These are phyloP conservation scores for Colletotrichum simmondsii DNA, from an alignment of 2,329 filamentous ascomycete genomes.

Conservation along the genomic window DNA sequence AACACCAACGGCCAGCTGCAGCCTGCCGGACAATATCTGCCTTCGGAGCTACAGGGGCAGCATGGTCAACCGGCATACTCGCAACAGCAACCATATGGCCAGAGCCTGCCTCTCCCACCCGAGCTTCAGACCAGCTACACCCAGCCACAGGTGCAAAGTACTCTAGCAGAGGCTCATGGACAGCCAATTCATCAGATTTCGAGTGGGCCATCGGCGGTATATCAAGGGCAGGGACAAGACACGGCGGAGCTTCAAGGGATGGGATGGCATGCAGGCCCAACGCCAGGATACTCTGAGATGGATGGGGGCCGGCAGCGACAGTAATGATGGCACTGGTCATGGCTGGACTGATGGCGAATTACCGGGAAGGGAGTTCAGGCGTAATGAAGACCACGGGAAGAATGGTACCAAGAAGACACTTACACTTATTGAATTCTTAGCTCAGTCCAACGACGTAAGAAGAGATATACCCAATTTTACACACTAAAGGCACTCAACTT, in stretches of 20 bases:
- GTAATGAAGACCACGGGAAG: not conserved
- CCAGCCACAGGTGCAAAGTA: not conserved
- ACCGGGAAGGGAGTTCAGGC: not conserved
- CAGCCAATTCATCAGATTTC: constrained; percentile 22
- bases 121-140: constrained; percentile 27
- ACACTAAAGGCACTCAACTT: no score
- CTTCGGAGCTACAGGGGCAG: constrained; percentile 39
- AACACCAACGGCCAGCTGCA: constrained; percentile 37
- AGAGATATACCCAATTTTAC: no score
- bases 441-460: no score
- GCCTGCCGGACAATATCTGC: constrained; percentile 30
- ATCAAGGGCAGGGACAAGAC: constrained; percentile 34
- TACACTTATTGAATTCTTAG: no score
- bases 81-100: constrained; percentile 31
- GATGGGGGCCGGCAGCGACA: constrained; percentile 2
- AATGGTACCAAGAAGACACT: not conserved
- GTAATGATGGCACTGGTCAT: not conserved
- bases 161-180: constrained; percentile 1
- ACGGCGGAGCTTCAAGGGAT: constrained; percentile 32
- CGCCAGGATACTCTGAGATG: constrained; percentile 44
- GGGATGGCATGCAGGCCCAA: constrained; percentile 50
- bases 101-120: constrained; percentile 27
- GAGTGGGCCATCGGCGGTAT: constrained; percentile 14
- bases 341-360: no score
- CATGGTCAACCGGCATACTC: constrained; percentile 20